Conservation (phyloP, 2,329 filamentous ascomycete species). For the Neonectria magnoliae region DNA sequence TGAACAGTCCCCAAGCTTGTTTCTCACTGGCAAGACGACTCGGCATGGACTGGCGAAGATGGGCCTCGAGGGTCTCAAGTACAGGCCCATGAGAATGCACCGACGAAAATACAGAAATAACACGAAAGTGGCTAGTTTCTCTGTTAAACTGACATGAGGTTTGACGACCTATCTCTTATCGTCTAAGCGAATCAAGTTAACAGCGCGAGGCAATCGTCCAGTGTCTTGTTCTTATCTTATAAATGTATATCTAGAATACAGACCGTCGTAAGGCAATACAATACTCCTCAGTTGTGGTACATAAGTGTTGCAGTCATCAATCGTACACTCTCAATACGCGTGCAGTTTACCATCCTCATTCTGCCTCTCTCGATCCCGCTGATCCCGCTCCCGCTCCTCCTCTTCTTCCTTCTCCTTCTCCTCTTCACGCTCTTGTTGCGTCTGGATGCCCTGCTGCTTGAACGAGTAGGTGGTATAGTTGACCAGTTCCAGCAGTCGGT, state of each 20-base stretch:
- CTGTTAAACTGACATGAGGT: too few relatives aligned
- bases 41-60: too few relatives aligned
- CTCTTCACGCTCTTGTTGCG: background rate
- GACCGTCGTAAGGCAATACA: background rate
- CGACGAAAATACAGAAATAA: too few relatives aligned
- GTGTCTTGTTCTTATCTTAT: background rate
- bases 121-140: too few relatives aligned
- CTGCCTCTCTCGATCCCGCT: background rate
- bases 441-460: conserved; percentile 14
- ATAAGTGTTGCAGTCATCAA: conserved; percentile 12
- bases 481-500: conserved; percentile 34
- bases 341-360: background rate
- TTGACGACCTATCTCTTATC: too few relatives aligned
- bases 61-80: too few relatives aligned
- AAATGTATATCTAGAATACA: conserved; percentile 9
- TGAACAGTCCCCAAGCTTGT: too few relatives aligned
- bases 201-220: too few relatives aligned
- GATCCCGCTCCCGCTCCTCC: background rate
- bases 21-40: too few relatives aligned
- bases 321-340: conserved; percentile 5
- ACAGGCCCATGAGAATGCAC: too few relatives aligned
- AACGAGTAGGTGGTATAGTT: conserved; percentile 15
- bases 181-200: too few relatives aligned
- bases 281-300: conserved; percentile 12
- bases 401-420: background rate